Conservation (phyloP, 495 filamentous ascomycete genomes). For the Chaetomium fimeti region DNA sequence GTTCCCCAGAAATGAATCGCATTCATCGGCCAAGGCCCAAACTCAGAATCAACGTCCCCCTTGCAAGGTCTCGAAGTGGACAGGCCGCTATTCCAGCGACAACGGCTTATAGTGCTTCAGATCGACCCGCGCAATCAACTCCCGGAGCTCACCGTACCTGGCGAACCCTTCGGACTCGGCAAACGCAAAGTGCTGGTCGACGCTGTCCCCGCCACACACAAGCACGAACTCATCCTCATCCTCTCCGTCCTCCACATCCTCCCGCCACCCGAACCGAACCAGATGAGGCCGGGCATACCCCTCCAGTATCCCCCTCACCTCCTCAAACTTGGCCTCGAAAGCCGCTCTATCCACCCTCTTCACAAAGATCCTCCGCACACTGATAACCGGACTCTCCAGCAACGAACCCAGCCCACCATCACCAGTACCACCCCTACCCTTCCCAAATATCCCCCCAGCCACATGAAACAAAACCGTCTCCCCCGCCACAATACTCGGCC, state of each 20-base stretch:
- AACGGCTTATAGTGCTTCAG: slow-evolving; percentile 47
- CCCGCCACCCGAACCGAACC: slow-evolving; percentile 49
- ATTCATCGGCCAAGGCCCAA: slow-evolving; percentile 30
- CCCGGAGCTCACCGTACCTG: slow-evolving; percentile 39
- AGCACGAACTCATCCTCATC: slow-evolving; percentile 56
- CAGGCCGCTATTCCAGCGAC: slow-evolving; percentile 14
- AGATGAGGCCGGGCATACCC: slow-evolving; percentile 41
- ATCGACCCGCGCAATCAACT: slow-evolving; percentile 40
- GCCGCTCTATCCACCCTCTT: slow-evolving; percentile 38
- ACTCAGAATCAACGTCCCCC: slow-evolving; percentile 12
- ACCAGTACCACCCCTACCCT: slow-evolving; percentile 24
- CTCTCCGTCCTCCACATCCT: slow-evolving; percentile 43
- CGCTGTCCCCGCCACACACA: slow-evolving; percentile 50
- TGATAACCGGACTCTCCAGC: slow-evolving; percentile 44
- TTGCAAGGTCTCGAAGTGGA: not conserved
- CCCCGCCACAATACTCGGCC: slow-evolving; percentile 20
- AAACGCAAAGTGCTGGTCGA: slow-evolving; percentile 49
- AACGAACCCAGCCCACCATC: slow-evolving; percentile 31
- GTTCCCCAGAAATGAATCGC: slow-evolving; percentile 27
- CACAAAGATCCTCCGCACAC: slow-evolving; percentile 48
- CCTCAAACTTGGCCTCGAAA: slow-evolving; percentile 44
- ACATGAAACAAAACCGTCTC: slow-evolving; percentile 44
- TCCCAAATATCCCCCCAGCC: slow-evolving; percentile 40
- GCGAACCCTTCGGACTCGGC: slow-evolving; percentile 38
- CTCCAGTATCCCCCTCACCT: slow-evolving; percentile 43